Evolutionary conservation across 2,329 filamentous ascomycete species (phyloP).

Genomic region (Rugonectria rugulosa): DNA sequence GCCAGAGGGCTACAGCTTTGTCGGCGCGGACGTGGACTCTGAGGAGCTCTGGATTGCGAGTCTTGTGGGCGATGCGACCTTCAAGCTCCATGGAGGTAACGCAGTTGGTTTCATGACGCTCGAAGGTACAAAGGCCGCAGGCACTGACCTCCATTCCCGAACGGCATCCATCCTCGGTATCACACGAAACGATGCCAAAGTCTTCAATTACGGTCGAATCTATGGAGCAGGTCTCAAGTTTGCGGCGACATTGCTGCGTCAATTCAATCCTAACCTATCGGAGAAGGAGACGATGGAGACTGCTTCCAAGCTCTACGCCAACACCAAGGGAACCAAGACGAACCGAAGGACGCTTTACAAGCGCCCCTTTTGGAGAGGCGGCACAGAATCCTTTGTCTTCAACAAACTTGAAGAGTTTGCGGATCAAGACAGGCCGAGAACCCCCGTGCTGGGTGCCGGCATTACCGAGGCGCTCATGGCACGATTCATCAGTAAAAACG

Average conservation of each 20-base stretch:
- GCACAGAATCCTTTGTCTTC: constrained; percentile 97
- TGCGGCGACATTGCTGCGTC: constrained; percentile 84
- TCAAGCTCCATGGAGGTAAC: constrained; percentile 94
- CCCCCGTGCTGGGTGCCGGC: constrained; percentile 90
- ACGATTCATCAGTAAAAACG: constrained; percentile 85
- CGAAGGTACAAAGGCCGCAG: constrained; percentile 92
- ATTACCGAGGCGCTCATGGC: constrained; percentile 96
- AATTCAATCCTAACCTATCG: constrained; percentile 88
- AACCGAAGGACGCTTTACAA: constrained; percentile 75
- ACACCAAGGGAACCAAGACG: constrained; percentile 90
- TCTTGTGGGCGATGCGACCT: constrained; percentile 91
- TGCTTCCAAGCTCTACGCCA: constrained; percentile 82
- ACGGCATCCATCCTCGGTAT: constrained; percentile 94
- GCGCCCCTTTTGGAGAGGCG: constrained; percentile 89
- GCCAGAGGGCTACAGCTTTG: constrained; percentile 89
- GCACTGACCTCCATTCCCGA: constrained; percentile 92
- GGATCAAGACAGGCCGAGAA: constrained; percentile 88
- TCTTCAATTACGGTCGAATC: constrained; percentile 99
- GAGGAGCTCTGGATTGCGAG: constrained; percentile 99
- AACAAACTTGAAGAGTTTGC: constrained; percentile 98
- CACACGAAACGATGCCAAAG: constrained; percentile 91
- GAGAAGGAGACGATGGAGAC: constrained; percentile 80
- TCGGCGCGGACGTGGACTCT: constrained; percentile 96
- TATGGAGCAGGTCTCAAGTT: constrained; percentile 98
- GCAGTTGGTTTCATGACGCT: constrained; percentile 99